A percentile compares a stretch with the other conserved stretches of the same genome.
Conservation (phyloP, 768 basidiomycete genomes). For the Mycena floridula region DNA sequence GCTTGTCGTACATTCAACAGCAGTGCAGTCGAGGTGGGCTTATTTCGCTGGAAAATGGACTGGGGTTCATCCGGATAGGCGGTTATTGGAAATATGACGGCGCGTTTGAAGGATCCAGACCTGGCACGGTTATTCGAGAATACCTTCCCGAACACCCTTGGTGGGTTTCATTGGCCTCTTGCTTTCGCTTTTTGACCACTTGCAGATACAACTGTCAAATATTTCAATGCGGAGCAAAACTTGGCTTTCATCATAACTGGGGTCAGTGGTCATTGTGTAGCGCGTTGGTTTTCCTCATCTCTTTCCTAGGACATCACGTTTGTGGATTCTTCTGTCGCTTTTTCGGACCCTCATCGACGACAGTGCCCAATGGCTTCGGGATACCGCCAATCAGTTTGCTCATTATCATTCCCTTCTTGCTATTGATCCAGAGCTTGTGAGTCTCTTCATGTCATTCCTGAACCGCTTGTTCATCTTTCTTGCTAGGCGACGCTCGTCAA, state of each 20-base stretch:
- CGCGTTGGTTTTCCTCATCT: conserved; percentile 1
- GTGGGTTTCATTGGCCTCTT: too few relatives aligned
- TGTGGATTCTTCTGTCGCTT: conserved; percentile 15
- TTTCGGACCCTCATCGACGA: background rate
- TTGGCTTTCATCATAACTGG: conserved; percentile 80
- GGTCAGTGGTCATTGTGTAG: conserved; percentile 27
- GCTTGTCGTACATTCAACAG: conserved; percentile 75
- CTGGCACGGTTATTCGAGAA: conserved; percentile 77
- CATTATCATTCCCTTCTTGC: conserved; percentile 59
- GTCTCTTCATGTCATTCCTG: too few relatives aligned
- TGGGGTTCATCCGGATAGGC: conserved; percentile 30
- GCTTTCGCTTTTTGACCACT: background rate
- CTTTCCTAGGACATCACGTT: conserved; percentile 63
- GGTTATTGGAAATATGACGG: conserved; percentile 71
- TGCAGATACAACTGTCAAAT: conserved; percentile 74
- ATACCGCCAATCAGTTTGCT: conserved; percentile 79
- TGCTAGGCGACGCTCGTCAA: conserved; percentile 64
- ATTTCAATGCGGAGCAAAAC: conserved; percentile 63
- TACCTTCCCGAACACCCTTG: conserved; percentile 77
- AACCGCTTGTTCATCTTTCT: too few relatives aligned
- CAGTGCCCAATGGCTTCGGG: conserved; percentile 81
- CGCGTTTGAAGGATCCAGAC: conserved; percentile 68
- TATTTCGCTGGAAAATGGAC: background rate
- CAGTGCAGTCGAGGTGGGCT: conserved; percentile 60
- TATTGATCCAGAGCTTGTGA: conserved; percentile 50